Conservation (phyloP, 2,329 filamentous ascomycete species). For the Hypomyces rosellus region DNA sequence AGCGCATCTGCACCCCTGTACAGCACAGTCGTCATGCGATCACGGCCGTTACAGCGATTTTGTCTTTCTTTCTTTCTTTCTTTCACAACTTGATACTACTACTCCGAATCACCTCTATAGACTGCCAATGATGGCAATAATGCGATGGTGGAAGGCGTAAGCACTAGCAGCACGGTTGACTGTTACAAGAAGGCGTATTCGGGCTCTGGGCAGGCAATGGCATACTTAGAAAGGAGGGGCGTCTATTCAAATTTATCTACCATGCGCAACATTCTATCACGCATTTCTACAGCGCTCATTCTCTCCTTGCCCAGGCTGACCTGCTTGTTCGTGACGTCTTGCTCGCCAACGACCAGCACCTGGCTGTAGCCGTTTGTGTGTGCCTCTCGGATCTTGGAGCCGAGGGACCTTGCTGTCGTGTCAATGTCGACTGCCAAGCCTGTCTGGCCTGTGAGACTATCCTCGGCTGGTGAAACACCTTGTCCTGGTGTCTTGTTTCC, state of each 20-base stretch:
- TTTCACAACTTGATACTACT: too few species aligned
- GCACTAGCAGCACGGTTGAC: too few species aligned
- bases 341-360: constrained; percentile 65
- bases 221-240: neutral
- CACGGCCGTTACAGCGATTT: too few species aligned
- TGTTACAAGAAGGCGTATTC: too few species aligned
- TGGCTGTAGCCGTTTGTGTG: constrained; percentile 65
- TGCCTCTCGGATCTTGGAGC: constrained; percentile 68
- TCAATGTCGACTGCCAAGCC: constrained; percentile 66
- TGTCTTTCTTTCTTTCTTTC: too few species aligned
- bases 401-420: constrained; percentile 52
- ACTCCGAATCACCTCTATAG: too few species aligned
- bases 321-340: constrained; percentile 53
- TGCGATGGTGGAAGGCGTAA: too few species aligned
- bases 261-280: constrained; percentile 39
- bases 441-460: constrained; percentile 49
- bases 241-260: constrained; percentile 42
- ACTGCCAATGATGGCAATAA: too few species aligned
- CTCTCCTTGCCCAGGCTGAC: constrained; percentile 40
- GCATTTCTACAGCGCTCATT: constrained; percentile 39
- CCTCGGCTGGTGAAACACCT: constrained; percentile 28
- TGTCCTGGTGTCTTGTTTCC: constrained; percentile 32
- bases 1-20: too few species aligned
- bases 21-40: too few species aligned
- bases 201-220: too few species aligned